Base-by-base conservation (phyloP, 257 asterid genomes). In the Thymus quinquecostatus region DNA sequence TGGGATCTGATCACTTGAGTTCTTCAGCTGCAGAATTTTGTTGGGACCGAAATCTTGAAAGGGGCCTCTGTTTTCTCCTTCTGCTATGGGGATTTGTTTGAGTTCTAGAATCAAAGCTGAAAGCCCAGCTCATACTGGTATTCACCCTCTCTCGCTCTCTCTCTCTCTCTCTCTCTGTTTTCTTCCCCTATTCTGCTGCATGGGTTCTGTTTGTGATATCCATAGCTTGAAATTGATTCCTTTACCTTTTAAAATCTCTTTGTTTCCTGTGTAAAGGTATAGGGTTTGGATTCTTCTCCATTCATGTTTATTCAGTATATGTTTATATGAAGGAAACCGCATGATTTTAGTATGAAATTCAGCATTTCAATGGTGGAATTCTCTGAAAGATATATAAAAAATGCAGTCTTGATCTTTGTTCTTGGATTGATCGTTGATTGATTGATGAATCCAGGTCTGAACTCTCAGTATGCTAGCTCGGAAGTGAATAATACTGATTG, bases 1-100 rank as follows among this genome's bases (percentile, higher is more conserved):
- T 11, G 61, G 14, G 63, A 56, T 79, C 80, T 70, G 29, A 56
- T 55, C 70, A 10, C 51, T 63, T 40, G 13, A 28, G 2, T 29
- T 68, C 8, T 60, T 44, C 60, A 68, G 51, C 66, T 77, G 56
- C 75, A 71, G 83, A 62, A 27, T 77, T 70, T 58, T 36, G 60
- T 50, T 69, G 81, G 64, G 67, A 68, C 64, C 71, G 43, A 72
- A 64, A 54, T 51, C 48, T 10, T 41, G 43, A 33, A 1, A 45
- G 62, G 40, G 51, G 41, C 6, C 41, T 30, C 33, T 29, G 54
- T 65, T 41, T 51, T 56, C 63, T 38, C 44, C 74, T 67, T 38
- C 70, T 71, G 74, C 76, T 45, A 88, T 88, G 96, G 96, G 96
- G 69, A 66, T 78, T 80, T 88, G 96, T 75, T 78, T 81, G 60